A percentile compares a stretch with the other conserved stretches of the same genome.
These are phyloP conservation scores for Paecilomyces niveus DNA, from an alignment of 2,329 filamentous ascomycete species.

Conservation along the genomic window DNA sequence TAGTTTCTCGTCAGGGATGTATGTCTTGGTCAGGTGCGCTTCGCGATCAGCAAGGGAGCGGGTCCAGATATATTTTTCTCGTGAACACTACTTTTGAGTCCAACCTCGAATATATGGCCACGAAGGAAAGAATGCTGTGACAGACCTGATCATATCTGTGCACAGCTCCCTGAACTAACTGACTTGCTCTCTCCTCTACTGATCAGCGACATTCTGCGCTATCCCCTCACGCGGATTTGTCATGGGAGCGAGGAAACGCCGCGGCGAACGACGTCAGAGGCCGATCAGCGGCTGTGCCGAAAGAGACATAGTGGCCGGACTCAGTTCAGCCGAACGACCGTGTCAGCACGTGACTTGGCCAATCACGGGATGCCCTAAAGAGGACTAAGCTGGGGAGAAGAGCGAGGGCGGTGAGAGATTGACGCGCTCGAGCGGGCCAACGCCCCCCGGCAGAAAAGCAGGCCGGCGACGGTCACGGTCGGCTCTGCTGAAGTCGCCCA, in stretches of 20 bases:
- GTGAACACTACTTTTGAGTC: neutral
- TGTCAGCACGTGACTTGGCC: neutral
- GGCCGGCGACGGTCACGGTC: neutral
- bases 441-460: neutral
- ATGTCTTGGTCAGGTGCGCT: neutral
- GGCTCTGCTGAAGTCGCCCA: neutral
- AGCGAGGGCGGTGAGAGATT: neutral
- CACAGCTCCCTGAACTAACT: neutral
- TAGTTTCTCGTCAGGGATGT: no score
- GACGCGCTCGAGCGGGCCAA: neutral
- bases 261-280: neutral
- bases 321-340: neutral
- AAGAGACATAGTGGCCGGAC: neutral
- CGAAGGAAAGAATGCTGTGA: neutral
- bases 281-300: neutral
- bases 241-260: neutral
- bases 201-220: constrained; percentile 6
- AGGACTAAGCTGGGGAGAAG: neutral
- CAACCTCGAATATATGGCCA: neutral
- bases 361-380: constrained; percentile 1
- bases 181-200: constrained; percentile 3
- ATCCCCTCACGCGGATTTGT: constrained; percentile 2
- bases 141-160: neutral
- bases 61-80: neutral
- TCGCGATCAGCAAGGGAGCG: neutral